Evolutionary conservation across 169 alveolate genomes (phyloP), one percentile per base, ranked within the genome.

Genomic region (Amoebophrya sp.): DNA sequence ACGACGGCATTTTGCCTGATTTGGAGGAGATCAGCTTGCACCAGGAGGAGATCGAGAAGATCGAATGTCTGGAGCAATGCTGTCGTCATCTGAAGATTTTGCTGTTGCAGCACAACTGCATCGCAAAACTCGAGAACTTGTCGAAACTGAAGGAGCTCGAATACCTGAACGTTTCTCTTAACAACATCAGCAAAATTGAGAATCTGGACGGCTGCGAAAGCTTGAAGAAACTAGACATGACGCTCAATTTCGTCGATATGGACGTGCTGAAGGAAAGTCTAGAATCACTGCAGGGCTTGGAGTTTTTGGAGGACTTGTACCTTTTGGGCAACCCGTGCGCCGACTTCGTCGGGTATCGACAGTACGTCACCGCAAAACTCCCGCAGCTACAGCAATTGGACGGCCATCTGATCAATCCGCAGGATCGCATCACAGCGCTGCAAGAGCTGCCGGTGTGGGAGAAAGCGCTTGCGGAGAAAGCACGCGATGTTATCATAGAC

Each of bases 251-350:
- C 94, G 95, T 98, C 54, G 97, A 94, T 78, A 89, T 96, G 38
- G 96, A 96, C 76, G 95, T 95, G 91, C 93, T 98, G 55, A 97
- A 97, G 94, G 97, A 94, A 89, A 2, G 83, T 34, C 29, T 53
- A 14, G 18, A 41, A 29, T 40, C 36, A 36, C 29, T 38, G 76
- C 53, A 3, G 89, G 39, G 41, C 39, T 33, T 41, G 38, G 18
- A 55, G 36, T 89, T 41, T 26, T 92, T 96, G n/a, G 95, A 95
- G 90, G 98, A 98, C 92, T 95, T 97, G 3, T 96, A 96, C 92
- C 95, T 98, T 24, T 95, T 98, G 39, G 99, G 99, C 53, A 98
- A 98, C 94, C 99, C 98, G n/a, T 96, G 98, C 93, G n/a, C 83
- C 36, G 83, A 65, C 26, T 65, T 65, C 83, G 39, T 36, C 2